These are phyloP conservation scores for Abelmoschus esculentus DNA, from an alignment of 345 rosid species.

Conservation along the genomic window DNA sequence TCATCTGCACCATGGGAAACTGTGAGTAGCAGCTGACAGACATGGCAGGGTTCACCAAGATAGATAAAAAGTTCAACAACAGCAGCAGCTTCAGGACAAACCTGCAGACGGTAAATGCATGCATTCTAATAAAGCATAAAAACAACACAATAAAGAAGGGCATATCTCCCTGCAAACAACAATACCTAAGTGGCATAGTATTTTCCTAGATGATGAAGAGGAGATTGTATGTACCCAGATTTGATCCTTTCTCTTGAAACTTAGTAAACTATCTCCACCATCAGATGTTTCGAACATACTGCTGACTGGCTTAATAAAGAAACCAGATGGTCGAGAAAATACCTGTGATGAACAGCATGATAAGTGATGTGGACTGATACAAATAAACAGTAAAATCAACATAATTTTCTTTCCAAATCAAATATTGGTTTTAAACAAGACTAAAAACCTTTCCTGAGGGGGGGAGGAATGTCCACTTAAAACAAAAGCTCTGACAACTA, in stretches of 20 bases:
- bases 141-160: not conserved
- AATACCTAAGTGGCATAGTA: not conserved
- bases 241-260: slow-evolving; percentile 68
- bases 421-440: not conserved
- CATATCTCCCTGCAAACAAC: not conserved
- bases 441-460: not conserved
- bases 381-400: not conserved
- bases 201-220: not conserved
- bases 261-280: slow-evolving; percentile 61
- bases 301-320: slow-evolving; percentile 83
- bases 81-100: slow-evolving; percentile 79
- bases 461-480: not conserved
- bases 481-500: not conserved
- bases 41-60: slow-evolving; percentile 95
- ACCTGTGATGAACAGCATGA: slow-evolving; percentile 45
- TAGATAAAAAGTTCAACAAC: slow-evolving; percentile 78
- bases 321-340: slow-evolving; percentile 70
- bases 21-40: slow-evolving; percentile 85
- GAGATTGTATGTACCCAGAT: slow-evolving; percentile 57
- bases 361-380: not conserved
- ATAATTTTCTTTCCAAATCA: slow-evolving; percentile 9
- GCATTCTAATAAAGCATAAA: not conserved
- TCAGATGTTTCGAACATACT: slow-evolving; percentile 43
- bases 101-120: slow-evolving; percentile 33
- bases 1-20: slow-evolving; percentile 90